These are phyloP conservation scores for Malus fusca DNA, from an alignment of 306 rosid species.

Conservation along the genomic window DNA sequence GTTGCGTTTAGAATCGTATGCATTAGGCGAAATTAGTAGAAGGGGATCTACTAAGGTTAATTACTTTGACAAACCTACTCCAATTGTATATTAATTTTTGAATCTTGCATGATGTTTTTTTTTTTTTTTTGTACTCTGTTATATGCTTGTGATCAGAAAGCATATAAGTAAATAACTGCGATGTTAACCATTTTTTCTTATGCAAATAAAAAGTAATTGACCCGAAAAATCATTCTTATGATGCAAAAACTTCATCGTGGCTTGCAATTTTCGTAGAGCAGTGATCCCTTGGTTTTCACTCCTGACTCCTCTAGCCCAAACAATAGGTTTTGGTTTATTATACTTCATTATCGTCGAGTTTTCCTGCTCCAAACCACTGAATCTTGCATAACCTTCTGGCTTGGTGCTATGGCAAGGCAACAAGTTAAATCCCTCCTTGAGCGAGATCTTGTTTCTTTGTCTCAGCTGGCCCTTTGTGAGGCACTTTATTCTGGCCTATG, in stretches of 20 bases:
- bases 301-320: conserved; percentile 3
- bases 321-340: not conserved
- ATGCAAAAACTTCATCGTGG: not conserved
- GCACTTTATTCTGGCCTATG: not conserved
- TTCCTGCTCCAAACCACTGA: not conserved
- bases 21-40: not conserved
- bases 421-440: too few species aligned
- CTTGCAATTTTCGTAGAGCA: not conserved
- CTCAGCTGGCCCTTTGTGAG: not conserved
- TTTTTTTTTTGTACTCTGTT: not conserved
- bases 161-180: not conserved
- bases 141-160: not conserved
- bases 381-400: not conserved
- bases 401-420: too few species aligned
- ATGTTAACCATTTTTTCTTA: not conserved
- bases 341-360: conserved; percentile 8
- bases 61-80: not conserved
- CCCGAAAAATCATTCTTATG: not conserved
- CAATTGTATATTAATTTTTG: not conserved
- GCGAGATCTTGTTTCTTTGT: too few species aligned
- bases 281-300: conserved; percentile 20
- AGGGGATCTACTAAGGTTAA: not conserved
- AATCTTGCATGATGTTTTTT: not conserved
- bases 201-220: not conserved
- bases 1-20: not conserved